Evolutionary conservation across 495 filamentous ascomycete species (phyloP).

Genomic region (Xylaria scruposa): DNA sequence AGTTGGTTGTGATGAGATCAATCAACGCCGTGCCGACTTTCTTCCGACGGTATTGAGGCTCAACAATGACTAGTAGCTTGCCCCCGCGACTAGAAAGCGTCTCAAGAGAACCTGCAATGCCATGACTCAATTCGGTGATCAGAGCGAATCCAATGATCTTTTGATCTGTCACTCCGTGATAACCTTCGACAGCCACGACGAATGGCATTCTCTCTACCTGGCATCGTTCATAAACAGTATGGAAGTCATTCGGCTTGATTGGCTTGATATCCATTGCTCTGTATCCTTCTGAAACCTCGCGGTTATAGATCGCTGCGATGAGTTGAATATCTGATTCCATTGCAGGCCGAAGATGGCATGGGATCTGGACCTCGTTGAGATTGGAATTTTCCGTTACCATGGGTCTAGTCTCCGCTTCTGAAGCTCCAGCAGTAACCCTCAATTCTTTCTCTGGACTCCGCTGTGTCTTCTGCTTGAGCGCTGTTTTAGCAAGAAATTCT

Average conservation of each 20-base stretch:
- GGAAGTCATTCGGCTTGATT: conserved; percentile 31
- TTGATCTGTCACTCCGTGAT: neutral
- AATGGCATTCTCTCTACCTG: conserved; percentile 44
- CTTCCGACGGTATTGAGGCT: conserved; percentile 42
- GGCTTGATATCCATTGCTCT: conserved; percentile 42
- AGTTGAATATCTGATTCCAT: conserved; percentile 36
- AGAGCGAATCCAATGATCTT: conserved; percentile 47
- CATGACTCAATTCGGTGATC: conserved; percentile 24
- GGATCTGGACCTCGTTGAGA: conserved; percentile 34
- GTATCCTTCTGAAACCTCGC: conserved; percentile 40
- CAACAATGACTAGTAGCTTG: conserved; percentile 45
- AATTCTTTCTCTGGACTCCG: neutral
- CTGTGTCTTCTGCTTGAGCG: conserved; percentile 4
- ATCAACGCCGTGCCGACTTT: conserved; percentile 46
- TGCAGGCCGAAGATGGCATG: conserved; percentile 46
- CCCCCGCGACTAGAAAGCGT: conserved; percentile 27
- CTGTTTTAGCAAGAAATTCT: neutral
- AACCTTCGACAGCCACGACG: conserved; percentile 47
- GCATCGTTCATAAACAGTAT: conserved; percentile 33
- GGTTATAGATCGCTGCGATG: conserved; percentile 46
- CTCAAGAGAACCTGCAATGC: conserved; percentile 27
- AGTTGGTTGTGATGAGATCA: conserved; percentile 42
- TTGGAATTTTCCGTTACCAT: conserved; percentile 13
- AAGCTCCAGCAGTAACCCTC: neutral
- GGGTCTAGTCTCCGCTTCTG: neutral